A percentile compares a stretch with the other conserved stretches of the same genome.
phyloP scores from a whole-genome alignment of 2,329 filamentous ascomycete species.

The Ceratocystiopsis sp. region DNA sequence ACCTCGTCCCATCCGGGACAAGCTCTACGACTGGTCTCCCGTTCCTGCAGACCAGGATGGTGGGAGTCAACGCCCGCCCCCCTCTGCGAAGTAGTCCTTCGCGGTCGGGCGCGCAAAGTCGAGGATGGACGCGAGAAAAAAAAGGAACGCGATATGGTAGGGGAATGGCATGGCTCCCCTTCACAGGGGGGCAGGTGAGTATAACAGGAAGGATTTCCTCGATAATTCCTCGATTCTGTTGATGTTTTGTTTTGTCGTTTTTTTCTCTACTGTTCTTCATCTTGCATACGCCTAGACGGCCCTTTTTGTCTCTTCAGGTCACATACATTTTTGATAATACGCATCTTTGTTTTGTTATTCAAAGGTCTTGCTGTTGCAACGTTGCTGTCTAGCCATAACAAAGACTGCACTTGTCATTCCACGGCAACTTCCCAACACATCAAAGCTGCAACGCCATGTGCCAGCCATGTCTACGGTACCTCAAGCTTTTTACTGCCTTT shows the following conservation, averaged over 20 bases:
- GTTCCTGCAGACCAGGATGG: not conserved
- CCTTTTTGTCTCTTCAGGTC: slow-evolving; percentile 2
- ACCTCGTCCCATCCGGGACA: slow-evolving; percentile 12
- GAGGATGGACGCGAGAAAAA: slow-evolving; percentile 1
- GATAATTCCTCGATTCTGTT: not conserved
- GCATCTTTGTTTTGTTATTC: not conserved
- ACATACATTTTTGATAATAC: too few species aligned
- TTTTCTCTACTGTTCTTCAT: not conserved
- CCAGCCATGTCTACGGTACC: slow-evolving; percentile 32
- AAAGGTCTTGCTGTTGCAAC: not conserved
- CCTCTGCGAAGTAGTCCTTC: not conserved
- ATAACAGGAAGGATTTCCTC: slow-evolving; percentile 8
- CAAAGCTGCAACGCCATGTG: slow-evolving; percentile 22
- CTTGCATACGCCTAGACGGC: not conserved
- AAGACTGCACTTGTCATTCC: not conserved
- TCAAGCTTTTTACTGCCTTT: slow-evolving; percentile 36
- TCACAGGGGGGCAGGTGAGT: slow-evolving; percentile 3
- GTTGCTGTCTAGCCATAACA: not conserved
- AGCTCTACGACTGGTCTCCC: slow-evolving; percentile 1
- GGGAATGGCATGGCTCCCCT: too few species aligned
- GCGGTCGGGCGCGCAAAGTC: slow-evolving; percentile 4
- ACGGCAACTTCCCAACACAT: not conserved
- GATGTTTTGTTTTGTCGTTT: not conserved
- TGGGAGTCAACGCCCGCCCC: too few species aligned
- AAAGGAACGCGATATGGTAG: too few species aligned